Evolutionary conservation across 805 yeast species (phyloP).

Genomic region (Tetrapisispora namnaoensis): DNA sequence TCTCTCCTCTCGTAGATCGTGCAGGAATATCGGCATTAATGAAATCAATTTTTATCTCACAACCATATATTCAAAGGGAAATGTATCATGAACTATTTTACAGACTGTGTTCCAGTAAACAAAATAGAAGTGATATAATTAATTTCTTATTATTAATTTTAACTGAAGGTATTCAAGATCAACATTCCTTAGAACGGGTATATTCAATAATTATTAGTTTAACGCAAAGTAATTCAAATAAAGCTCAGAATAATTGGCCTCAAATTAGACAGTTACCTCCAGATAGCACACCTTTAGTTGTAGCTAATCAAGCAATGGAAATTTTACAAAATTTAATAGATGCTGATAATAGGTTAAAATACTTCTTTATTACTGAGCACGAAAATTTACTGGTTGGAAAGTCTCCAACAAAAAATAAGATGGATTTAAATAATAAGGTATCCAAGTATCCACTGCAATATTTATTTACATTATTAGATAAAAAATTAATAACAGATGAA

Average conservation of each 20-base stretch:
- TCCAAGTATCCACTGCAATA: constrained; percentile 64
- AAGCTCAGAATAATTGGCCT: constrained; percentile 5
- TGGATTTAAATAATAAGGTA: constrained; percentile 27
- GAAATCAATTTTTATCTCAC: constrained; percentile 65
- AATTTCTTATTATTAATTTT: constrained; percentile 57
- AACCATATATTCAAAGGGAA: constrained; percentile 51
- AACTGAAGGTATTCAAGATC: constrained; percentile 64
- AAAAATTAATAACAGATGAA: constrained; percentile 58
- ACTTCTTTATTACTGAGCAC: constrained; percentile 72
- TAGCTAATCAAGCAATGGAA: constrained; percentile 71
- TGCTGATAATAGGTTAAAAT: constrained; percentile 54
- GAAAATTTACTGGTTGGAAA: constrained; percentile 38
- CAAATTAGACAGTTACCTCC: constrained; percentile 35
- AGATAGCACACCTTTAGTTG: constrained; percentile 56
- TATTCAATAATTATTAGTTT: constrained; percentile 48
- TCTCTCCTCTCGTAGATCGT: constrained; percentile 63
- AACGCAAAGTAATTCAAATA: constrained; percentile 29
- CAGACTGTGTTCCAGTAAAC: constrained; percentile 64
- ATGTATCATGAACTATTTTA: constrained; percentile 55
- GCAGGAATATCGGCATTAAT: constrained; percentile 66
- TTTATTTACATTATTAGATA: constrained; percentile 52
- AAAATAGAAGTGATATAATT: constrained; percentile 65
- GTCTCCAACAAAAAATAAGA: constrained; percentile 27
- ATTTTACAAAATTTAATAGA: constrained; percentile 63
- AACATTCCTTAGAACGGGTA: constrained; percentile 48